phyloP scores from a whole-genome alignment of 1,284 basidiomycete genomes.

The Neolentinus lepideus region DNA sequence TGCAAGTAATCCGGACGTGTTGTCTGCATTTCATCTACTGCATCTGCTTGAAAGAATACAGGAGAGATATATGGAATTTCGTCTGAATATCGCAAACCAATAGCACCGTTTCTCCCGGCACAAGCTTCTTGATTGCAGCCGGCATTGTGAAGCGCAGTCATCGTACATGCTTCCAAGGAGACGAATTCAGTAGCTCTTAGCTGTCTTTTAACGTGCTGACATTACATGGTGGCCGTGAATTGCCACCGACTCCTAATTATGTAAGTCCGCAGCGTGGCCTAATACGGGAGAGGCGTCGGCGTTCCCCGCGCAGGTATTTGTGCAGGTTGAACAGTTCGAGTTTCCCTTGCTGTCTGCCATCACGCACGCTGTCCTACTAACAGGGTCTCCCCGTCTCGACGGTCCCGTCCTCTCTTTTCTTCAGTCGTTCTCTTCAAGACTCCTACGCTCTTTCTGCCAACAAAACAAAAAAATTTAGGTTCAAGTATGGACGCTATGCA shows the following conservation, averaged over 20 bases:
- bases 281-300: constrained; percentile 6
- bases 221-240: background rate
- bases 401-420: constrained; percentile 28
- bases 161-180: too few relatives aligned
- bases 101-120: constrained; percentile 43
- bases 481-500: constrained; percentile 25
- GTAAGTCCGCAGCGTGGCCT: background rate
- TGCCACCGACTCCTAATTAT: constrained; percentile 4
- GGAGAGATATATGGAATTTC: constrained; percentile 52
- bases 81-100: constrained; percentile 79
- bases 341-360: constrained; percentile 24
- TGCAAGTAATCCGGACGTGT: too few relatives aligned
- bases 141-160: background rate
- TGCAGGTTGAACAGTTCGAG: constrained; percentile 13
- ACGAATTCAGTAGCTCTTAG: too few relatives aligned
- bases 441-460: constrained; percentile 30
- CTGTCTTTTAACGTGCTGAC: constrained; percentile 7
- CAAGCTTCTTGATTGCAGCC: background rate
- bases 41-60: background rate
- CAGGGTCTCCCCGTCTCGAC: constrained; percentile 12
- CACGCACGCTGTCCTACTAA: constrained; percentile 15
- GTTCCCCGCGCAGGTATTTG: constrained; percentile 14
- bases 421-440: constrained; percentile 24
- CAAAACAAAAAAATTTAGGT: constrained; percentile 13
- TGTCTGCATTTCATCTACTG: too few relatives aligned